Evolutionary conservation across 2,329 filamentous ascomycete species (phyloP).

Genomic region (Xylariaceae sp.): DNA sequence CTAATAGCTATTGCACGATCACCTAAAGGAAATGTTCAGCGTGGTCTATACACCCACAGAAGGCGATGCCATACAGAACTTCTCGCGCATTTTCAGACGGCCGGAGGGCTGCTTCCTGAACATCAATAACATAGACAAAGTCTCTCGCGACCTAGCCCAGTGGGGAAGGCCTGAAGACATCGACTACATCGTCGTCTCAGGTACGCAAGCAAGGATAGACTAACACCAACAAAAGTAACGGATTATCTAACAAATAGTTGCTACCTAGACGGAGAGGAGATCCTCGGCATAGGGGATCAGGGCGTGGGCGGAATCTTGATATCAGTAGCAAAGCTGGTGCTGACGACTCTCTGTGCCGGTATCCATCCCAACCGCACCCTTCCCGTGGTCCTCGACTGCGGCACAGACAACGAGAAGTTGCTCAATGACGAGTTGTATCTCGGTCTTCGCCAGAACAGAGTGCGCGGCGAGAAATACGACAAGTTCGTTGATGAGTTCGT

Average conservation of each 20-base stretch:
- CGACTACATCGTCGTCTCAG: constrained; percentile 87
- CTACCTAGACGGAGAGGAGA: constrained; percentile 65
- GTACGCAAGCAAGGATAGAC: constrained; percentile 48
- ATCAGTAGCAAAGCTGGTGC: constrained; percentile 79
- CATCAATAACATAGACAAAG: constrained; percentile 69
- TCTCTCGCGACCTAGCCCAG: constrained; percentile 70
- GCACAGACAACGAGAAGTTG: constrained; percentile 79
- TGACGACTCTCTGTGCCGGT: constrained; percentile 87
- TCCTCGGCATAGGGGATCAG: constrained; percentile 88
- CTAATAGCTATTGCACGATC: constrained; percentile 71
- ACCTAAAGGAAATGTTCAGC: constrained; percentile 86
- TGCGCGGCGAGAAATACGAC: constrained; percentile 76
- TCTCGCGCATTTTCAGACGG: constrained; percentile 76
- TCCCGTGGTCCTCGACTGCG: constrained; percentile 84
- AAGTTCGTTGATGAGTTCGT: constrained; percentile 79
- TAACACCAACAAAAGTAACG: background rate
- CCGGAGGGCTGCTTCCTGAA: constrained; percentile 85
- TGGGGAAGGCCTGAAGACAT: constrained; percentile 77
- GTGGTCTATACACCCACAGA: constrained; percentile 93
- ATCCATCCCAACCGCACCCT: constrained; percentile 80
- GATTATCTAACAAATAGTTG: constrained; percentile 24
- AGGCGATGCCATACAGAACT: constrained; percentile 86
- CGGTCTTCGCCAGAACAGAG: constrained; percentile 71
- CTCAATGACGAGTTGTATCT: constrained; percentile 81
- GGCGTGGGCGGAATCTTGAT: constrained; percentile 86